Evolutionary conservation across 2,329 filamentous ascomycete genomes (phyloP).

Genomic region (Talaromyces sp.): DNA sequence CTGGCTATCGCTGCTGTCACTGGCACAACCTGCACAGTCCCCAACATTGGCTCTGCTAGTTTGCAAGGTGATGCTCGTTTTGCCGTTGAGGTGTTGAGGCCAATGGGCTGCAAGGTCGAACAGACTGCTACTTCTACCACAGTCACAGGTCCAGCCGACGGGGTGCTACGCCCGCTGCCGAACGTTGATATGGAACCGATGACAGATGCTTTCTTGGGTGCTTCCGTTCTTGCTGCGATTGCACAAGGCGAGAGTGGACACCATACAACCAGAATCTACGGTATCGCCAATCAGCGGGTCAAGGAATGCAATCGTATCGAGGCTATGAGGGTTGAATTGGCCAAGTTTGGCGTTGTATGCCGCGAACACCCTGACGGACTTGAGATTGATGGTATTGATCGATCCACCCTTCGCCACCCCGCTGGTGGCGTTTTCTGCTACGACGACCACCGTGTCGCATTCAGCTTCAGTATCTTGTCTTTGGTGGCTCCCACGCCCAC

Average conservation of each 20-base stretch:
- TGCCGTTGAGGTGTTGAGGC: slow-evolving; percentile 80
- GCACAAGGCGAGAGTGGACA: slow-evolving; percentile 65
- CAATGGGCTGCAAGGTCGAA: slow-evolving; percentile 90
- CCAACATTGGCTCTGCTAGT: slow-evolving; percentile 90
- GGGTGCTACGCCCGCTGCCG: slow-evolving; percentile 69
- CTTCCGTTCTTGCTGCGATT: slow-evolving; percentile 87
- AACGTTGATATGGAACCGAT: slow-evolving; percentile 98
- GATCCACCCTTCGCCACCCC: slow-evolving; percentile 55
- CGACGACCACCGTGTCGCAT: slow-evolving; percentile 95
- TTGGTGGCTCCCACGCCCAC: slow-evolving; percentile 68
- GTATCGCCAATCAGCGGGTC: slow-evolving; percentile 95
- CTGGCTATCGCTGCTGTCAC: slow-evolving; percentile 92
- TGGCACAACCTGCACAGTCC: slow-evolving; percentile 90
- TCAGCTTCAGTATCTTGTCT: slow-evolving; percentile 93
- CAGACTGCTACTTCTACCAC: slow-evolving; percentile 86
- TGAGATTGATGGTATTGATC: slow-evolving; percentile 58
- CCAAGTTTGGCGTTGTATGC: slow-evolving; percentile 86
- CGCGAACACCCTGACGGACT: slow-evolving; percentile 94
- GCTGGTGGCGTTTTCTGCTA: slow-evolving; percentile 80
- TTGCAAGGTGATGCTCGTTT: slow-evolving; percentile 94
- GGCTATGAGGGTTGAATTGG: slow-evolving; percentile 92
- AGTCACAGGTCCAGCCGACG: slow-evolving; percentile 79
- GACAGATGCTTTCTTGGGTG: slow-evolving; percentile 97
- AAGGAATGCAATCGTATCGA: slow-evolving; percentile 97
- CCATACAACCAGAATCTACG: slow-evolving; percentile 75